A percentile compares a stretch with the other conserved stretches of the same genome.
These are phyloP conservation scores for Chaetomium cochliodes DNA, from an alignment of 495 filamentous ascomycete species.

Conservation along the genomic window DNA sequence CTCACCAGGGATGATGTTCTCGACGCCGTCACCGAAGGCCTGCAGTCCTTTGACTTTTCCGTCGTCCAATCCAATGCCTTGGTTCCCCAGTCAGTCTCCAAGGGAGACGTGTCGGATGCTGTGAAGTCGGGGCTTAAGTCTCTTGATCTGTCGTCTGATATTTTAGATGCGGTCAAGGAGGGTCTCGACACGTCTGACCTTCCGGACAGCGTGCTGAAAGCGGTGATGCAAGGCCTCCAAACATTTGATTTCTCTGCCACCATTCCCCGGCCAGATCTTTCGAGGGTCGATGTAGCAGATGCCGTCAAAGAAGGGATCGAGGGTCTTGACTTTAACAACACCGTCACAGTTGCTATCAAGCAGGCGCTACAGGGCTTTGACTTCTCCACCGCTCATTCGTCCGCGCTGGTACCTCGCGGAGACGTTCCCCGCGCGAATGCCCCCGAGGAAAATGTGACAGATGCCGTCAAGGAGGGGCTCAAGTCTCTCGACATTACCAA, in stretches of 20 bases:
- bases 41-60: constrained; percentile 45
- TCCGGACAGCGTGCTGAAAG: constrained; percentile 18
- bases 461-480: constrained; percentile 26
- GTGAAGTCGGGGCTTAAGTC: constrained; percentile 32
- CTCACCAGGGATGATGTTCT: constrained; percentile 43
- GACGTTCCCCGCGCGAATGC: constrained; percentile 18
- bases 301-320: constrained; percentile 36
- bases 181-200: constrained; percentile 27
- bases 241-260: constrained; percentile 31
- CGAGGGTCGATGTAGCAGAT: constrained; percentile 31
- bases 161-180: constrained; percentile 33
- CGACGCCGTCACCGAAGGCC: constrained; percentile 46
- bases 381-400: constrained; percentile 23
- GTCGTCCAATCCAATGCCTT: constrained; percentile 27
- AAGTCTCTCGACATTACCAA: constrained; percentile 12
- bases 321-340: constrained; percentile 25
- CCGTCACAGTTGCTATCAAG: constrained; percentile 23
- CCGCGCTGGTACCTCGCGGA: constrained; percentile 23
- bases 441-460: constrained; percentile 12
- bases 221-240: constrained; percentile 25
- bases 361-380: constrained; percentile 28
- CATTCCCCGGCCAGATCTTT: constrained; percentile 31
- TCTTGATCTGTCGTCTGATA: constrained; percentile 29
- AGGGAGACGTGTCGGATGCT: constrained; percentile 32
- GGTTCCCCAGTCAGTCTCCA: constrained; percentile 27